Evolutionary conservation across 176 grass and related monocot genomes (phyloP), one percentile per base, ranked within the genome.

Genomic region (Pharus latifolius): DNA sequence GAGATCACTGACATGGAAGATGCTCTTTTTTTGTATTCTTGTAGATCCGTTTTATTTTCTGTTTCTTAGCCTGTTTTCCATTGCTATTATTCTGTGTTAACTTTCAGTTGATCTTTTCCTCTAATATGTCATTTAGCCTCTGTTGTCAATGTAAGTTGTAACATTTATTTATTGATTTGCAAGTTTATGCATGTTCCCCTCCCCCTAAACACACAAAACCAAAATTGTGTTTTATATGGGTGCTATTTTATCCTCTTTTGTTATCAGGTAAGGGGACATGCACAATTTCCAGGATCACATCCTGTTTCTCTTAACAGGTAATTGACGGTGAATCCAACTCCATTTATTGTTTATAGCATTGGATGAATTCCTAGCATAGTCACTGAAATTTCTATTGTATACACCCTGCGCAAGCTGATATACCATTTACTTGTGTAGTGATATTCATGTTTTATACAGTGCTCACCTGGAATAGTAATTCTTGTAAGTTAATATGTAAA

Each of bases 271-370:
- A 94, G 87, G 76, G 87, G 83, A 18, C 82, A 83, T 72, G 49
- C 78, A 42, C 95, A 94, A 53, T 99, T 99, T 99, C 90, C 90
- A 60, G 95, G 95, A 70, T 99, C 95, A 75, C 95, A 99, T 78
- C 95, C 95, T 32, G 95, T 99, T 63, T 99, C 95, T 83, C 90
- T 99, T 74, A 91, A 99, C 78, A 99, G 89, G 95, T 92, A 46
- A 66, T 20, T 12, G 78, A 63, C 54, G 17, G 52, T 64, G 75
- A 50, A 65, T 30, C 24, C 22, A 33, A 28, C 5, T 4, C 12
- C 50, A 38, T 81, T 9, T 66, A 28, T 66, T 49, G 38, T 80
- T 56, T 66, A 7, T 1, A 24, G 55, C 65, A 20, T 57, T 38
- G 47, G 12, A 63, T 69, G 19, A 49, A 16, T 56, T 56, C 8